Percentiles rank a stretch among this genome's conserved stretches.
These are phyloP conservation scores for Colletotrichum higginsianum DNA, from an alignment of 2,329 filamentous ascomycete species.

Conservation along the genomic window DNA sequence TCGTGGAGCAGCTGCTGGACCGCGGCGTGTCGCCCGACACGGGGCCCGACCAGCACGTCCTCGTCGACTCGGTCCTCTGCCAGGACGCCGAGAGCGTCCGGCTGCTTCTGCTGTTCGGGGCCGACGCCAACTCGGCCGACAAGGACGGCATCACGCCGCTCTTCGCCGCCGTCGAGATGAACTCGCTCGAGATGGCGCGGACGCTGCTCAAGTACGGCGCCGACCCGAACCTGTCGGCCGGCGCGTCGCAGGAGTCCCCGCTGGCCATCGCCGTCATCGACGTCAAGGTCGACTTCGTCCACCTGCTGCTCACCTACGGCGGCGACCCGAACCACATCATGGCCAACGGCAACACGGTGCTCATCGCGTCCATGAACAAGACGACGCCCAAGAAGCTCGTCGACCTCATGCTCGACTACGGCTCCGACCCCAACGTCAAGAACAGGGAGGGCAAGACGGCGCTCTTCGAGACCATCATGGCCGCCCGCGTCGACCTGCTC, in stretches of 20 bases:
- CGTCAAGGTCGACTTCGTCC: constrained; percentile 69
- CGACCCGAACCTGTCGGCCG: constrained; percentile 67
- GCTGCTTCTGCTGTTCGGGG: constrained; percentile 70
- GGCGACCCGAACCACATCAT: constrained; percentile 70
- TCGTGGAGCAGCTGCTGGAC: constrained; percentile 71
- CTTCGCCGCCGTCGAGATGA: constrained; percentile 64
- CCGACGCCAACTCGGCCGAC: constrained; percentile 68
- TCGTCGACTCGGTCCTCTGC: constrained; percentile 67
- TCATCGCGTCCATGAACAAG: constrained; percentile 73
- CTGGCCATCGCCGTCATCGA: constrained; percentile 65
- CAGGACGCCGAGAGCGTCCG: constrained; percentile 69
- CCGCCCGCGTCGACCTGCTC: constrained; percentile 70
- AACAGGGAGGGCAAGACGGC: constrained; percentile 74
- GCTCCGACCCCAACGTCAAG: constrained; percentile 71
- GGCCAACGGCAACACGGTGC: constrained; percentile 71
- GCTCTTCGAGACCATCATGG: constrained; percentile 73
- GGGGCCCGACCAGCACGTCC: constrained; percentile 60
- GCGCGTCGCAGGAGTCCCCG: constrained; percentile 68
- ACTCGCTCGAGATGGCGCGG: constrained; percentile 70
- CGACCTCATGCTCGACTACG: constrained; percentile 73
- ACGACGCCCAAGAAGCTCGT: constrained; percentile 68
- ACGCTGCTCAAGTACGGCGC: constrained; percentile 76
- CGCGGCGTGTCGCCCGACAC: constrained; percentile 69
- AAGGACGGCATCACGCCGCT: constrained; percentile 66
- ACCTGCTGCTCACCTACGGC: constrained; percentile 74